Conservation (phyloP, 2,329 filamentous ascomycete species). For the Arthrobotrys sphaeroides region DNA sequence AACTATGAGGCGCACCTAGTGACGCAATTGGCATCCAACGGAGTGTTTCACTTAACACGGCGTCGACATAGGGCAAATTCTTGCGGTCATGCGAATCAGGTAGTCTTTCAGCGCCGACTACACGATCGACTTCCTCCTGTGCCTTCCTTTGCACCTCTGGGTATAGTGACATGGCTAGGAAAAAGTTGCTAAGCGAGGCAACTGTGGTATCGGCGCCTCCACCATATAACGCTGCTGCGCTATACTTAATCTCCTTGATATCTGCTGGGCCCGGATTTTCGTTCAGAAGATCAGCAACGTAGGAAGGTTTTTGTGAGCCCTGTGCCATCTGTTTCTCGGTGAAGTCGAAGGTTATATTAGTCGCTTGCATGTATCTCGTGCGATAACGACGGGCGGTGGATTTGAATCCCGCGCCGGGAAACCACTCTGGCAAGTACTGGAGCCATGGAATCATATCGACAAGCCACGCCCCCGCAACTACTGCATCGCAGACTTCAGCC, state of each 20-base stretch:
- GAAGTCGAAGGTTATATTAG: slow-evolving; percentile 58
- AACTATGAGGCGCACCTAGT: slow-evolving; percentile 67
- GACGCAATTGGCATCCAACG: slow-evolving; percentile 69
- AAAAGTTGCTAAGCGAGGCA: slow-evolving; percentile 59
- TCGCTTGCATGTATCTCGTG: slow-evolving; percentile 5
- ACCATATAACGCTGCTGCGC: slow-evolving; percentile 63
- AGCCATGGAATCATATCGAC: slow-evolving; percentile 60
- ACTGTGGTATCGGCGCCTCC: slow-evolving; percentile 64
- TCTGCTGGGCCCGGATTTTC: slow-evolving; percentile 62
- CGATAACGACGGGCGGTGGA: slow-evolving; percentile 49
- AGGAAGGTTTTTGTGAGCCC: slow-evolving; percentile 58
- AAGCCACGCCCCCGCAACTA: slow-evolving; percentile 60
- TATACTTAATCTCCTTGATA: slow-evolving; percentile 62
- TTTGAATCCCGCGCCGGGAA: slow-evolving; percentile 57
- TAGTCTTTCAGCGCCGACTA: slow-evolving; percentile 66
- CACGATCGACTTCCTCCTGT: slow-evolving; percentile 69
- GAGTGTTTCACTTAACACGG: slow-evolving; percentile 69
- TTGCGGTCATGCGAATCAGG: slow-evolving; percentile 66
- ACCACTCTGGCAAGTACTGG: slow-evolving; percentile 57
- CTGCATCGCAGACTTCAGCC: slow-evolving; percentile 60
- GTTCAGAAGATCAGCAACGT: slow-evolving; percentile 63
- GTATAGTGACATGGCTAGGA: slow-evolving; percentile 64
- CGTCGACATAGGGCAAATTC: slow-evolving; percentile 67
- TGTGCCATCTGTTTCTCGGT: slow-evolving; percentile 61
- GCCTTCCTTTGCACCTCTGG: slow-evolving; percentile 67